phyloP scores from a whole-genome alignment of 164 flowering plant species.

The Dillenia suffruticosa region DNA sequence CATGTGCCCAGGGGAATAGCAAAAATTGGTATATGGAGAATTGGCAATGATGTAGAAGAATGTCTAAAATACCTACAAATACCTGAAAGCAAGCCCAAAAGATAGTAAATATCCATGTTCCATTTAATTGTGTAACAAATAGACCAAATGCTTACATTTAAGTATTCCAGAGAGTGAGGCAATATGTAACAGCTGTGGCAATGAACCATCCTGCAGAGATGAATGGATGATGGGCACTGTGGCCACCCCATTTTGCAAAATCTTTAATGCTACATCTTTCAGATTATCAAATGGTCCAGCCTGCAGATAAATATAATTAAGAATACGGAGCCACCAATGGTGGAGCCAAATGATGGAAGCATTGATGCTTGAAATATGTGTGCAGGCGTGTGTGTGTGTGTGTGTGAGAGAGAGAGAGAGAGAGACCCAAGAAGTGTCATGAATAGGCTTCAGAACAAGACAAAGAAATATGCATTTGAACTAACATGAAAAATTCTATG shows the following conservation, averaged over 20 bases:
- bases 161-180: slow-evolving; percentile 88
- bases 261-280: slow-evolving; percentile 70
- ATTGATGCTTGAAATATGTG: no score
- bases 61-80: slow-evolving; percentile 58
- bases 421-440: background rate
- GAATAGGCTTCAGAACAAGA: background rate
- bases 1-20: slow-evolving; percentile 60
- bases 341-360: no score
- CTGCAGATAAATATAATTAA: slow-evolving; percentile 33
- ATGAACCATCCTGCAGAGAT: slow-evolving; percentile 61
- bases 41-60: slow-evolving; percentile 47
- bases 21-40: slow-evolving; percentile 51
- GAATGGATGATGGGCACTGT: slow-evolving; percentile 78
- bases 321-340: background rate
- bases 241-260: slow-evolving; percentile 74
- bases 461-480: no score
- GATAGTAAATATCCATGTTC: no score
- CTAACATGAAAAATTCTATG: no score
- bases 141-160: slow-evolving; percentile 53
- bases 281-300: slow-evolving; percentile 82
- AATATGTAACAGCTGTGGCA: slow-evolving; percentile 82
- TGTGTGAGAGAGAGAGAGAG: no score
- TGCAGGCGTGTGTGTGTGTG: no score
- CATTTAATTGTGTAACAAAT: no score
- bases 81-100: slow-evolving; percentile 27